These are phyloP conservation scores for Barbatosphaeria neglecta DNA, from an alignment of 495 filamentous ascomycete genomes.

Conservation along the genomic window DNA sequence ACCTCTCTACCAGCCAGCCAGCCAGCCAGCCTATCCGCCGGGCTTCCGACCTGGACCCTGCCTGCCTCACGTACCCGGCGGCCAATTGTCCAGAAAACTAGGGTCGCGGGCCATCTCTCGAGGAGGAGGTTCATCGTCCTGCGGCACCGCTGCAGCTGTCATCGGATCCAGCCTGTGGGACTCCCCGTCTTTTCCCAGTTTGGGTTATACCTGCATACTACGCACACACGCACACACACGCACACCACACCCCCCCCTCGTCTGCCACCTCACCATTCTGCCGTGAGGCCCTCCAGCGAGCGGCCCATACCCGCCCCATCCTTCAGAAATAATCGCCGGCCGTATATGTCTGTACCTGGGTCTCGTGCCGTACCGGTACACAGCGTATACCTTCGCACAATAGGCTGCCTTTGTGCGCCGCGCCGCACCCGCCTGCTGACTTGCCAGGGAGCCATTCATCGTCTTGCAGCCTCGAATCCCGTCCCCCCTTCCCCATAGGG, in stretches of 20 bases:
- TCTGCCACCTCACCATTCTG: constrained; percentile 23
- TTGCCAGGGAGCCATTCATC: constrained; percentile 14
- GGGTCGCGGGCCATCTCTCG: neutral
- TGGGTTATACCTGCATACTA: constrained; percentile 16
- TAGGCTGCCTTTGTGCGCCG: constrained; percentile 13
- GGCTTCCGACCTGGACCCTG: no score
- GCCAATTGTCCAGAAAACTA: neutral
- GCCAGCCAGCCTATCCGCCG: no score
- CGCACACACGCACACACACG: constrained; percentile 16
- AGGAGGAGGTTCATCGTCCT: neutral
- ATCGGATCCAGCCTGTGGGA: neutral
- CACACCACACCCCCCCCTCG: no score
- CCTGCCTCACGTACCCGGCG: neutral
- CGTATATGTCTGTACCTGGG: constrained; percentile 19
- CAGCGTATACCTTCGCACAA: constrained; percentile 10
- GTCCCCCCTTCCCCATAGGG: constrained; percentile 2
- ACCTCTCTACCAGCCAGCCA: no score
- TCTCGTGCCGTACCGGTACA: constrained; percentile 21
- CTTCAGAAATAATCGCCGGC: constrained; percentile 11
- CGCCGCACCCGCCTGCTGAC: constrained; percentile 14
- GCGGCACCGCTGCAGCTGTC: neutral
- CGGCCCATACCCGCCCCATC: constrained; percentile 20
- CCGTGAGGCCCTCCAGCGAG: constrained; percentile 21
- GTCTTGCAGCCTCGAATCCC: constrained; percentile 11
- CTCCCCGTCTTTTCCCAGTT: constrained; percentile 3